Conservation (phyloP, 106 monocot species). For the Dendrobium huoshanense region DNA sequence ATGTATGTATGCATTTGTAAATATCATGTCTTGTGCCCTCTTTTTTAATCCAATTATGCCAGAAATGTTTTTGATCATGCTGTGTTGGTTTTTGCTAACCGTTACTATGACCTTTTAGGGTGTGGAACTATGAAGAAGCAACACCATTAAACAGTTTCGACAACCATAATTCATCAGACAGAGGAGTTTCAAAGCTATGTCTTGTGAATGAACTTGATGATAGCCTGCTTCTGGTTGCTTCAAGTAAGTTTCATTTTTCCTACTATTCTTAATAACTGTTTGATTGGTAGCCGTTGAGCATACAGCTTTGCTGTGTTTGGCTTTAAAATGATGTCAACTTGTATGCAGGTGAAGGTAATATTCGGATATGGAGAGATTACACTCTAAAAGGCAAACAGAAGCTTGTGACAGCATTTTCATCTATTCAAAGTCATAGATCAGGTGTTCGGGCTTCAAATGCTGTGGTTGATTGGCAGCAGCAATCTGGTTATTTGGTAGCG, state of each 20-base stretch:
- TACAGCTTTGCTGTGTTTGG: background rate
- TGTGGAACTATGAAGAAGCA: conserved; percentile 95
- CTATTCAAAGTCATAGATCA: conserved; percentile 49
- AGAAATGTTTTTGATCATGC: background rate
- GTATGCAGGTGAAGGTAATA: conserved; percentile 81
- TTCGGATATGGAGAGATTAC: conserved; percentile 86
- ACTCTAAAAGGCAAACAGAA: conserved; percentile 61
- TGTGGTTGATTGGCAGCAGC: conserved; percentile 91
- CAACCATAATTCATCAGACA: conserved; percentile 79
- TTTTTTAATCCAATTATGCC: background rate
- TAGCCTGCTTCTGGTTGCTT: conserved; percentile 82
- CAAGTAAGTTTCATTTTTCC: conserved; percentile 37
- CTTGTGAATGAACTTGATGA: conserved; percentile 98
- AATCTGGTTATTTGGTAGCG: conserved; percentile 79
- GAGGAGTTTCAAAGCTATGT: conserved; percentile 81
- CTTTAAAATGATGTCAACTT: background rate
- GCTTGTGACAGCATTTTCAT: conserved; percentile 88
- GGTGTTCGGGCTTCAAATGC: conserved; percentile 45
- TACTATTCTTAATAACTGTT: background rate
- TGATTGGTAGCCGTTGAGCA: background rate
- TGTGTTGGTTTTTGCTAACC: background rate
- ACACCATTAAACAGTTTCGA: conserved; percentile 62
- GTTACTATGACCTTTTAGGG: conserved; percentile 25
- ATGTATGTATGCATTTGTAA: background rate
- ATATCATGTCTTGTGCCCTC: background rate